Evolutionary conservation across 495 filamentous ascomycete genomes (phyloP), one percentile per base, ranked within the genome.

Genomic region (Sordaria brevicollis): DNA sequence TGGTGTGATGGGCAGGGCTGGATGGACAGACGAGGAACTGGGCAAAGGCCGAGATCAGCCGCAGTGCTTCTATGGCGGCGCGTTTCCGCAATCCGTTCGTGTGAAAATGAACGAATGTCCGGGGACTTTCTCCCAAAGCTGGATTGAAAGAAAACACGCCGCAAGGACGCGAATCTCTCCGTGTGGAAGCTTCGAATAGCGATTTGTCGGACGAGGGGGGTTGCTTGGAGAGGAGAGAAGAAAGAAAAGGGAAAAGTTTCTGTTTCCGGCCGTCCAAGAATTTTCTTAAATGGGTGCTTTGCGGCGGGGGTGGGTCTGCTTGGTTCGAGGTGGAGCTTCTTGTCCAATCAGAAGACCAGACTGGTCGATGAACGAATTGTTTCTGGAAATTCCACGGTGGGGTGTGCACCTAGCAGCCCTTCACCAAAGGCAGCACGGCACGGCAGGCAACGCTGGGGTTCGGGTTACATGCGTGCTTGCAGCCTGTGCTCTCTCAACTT

Each of bases 61-160:
- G 87, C 89, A 81, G 89, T 96, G 92, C 93, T 96, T 96, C 89
- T 97, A 92, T 95, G 93, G 93, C 92, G 93, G 92, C 91, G 92
- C 92, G 92, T 97, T 96, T 96, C 91, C 92, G 92, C 92, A 85
- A 76, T 85, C 77, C 82, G 75, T 35, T 68, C 11, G 35, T 29
- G 35, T 68, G 31, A 68, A 38, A 78, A 74, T 81, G 82, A 83
- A 87, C 87, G 86, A 87, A 73, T 91, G 93, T 98, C 95, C 94
- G 95, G 94, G 95, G 95, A 99, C 95, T 99, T 99, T 99, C 93
- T 95, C 94, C 95, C 93, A 92, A 97, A 97, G 93, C 93, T 77
- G 66, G 33, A 62, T 67, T 71, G 74, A 70, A 80, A 77, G 81
- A 79, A 77, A 79, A 73, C 77, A 77, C 74, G 79, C 67, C 15